Base-by-base conservation (phyloP, 495 filamentous ascomycete species). In the Tuber borchii region DNA sequence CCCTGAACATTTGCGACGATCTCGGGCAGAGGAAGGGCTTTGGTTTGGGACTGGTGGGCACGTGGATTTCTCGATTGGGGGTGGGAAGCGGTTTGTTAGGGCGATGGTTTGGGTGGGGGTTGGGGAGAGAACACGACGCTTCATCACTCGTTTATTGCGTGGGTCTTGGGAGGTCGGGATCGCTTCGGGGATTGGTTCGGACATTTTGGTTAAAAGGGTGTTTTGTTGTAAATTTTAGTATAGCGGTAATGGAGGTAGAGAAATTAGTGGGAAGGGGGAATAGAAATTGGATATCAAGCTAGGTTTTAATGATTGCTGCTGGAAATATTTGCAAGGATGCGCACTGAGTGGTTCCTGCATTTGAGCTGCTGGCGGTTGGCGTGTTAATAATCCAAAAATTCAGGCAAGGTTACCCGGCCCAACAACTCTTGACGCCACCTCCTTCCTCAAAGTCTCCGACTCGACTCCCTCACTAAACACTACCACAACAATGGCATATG, bases 1-100 rank as follows among this genome's bases (percentile, higher is more conserved):
- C 95, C 95, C 84, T 97, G 95, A 0, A 97, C 95, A 83, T 98
- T 98, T 74, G 94, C 90, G 42, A 98, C 95, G 80, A 98, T 97
- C 82, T 98, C 95, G 0, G 94, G 93, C 14, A 92, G 84, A 6
- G 89, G 83, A 5, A 77, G 75, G n/a, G 45, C 34, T 37, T 71
- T 73, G 26, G 71, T 65, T 76, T 76, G 19, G 83, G 44, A 4
- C 80, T 75, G 22, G 34, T 37, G 6, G 92, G 89, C 44, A 96
- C 83, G 43, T 81, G 82, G 84, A 97, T 90, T 69, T 91, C 88
- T 78, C 90, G 90, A 75, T 90, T 88, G 0, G 95, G 95, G 79
- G 95, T 39, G 90, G 88, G 88, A 98, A 95, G 78, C 97, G 93
- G 10, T 89, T 84, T 44, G 88, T 85, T 74, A 98, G 86, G 79